Evolutionary conservation across 306 rosid genomes (phyloP).

Genomic region (Lotus japonicus): DNA sequence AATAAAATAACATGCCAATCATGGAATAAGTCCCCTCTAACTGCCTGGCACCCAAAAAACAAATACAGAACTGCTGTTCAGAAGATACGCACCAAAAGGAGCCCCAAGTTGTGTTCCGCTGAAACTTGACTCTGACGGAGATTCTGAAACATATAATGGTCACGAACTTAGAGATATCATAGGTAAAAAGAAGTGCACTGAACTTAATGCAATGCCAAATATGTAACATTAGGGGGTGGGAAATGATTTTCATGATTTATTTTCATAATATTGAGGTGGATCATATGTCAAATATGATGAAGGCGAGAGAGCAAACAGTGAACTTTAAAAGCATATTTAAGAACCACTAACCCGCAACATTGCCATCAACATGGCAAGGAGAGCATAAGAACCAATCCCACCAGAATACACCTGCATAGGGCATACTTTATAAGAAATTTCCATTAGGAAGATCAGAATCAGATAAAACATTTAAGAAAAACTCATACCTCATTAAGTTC

Average conservation of each 20-base stretch:
- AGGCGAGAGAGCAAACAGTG: neutral
- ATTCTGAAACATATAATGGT: conserved; percentile 45
- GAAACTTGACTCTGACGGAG: conserved; percentile 34
- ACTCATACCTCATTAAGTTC: conserved; percentile 81
- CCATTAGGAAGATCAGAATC: conserved; percentile 22
- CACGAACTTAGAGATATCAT: conserved; percentile 8
- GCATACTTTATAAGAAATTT: conserved; percentile 27
- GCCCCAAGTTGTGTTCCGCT: conserved; percentile 70
- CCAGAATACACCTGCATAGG: conserved; percentile 81
- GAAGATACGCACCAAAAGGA: conserved; percentile 70
- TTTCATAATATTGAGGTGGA: neutral
- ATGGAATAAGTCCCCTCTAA: neutral
- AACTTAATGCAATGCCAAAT: neutral
- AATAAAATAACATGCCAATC: neutral
- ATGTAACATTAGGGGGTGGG: neutral
- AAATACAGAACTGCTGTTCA: neutral
- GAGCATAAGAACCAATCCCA: conserved; percentile 93
- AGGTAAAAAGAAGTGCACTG: neutral
- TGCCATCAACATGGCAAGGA: conserved; percentile 89
- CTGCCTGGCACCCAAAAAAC: neutral
- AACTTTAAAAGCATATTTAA: conserved; percentile 8
- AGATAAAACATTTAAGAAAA: neutral
- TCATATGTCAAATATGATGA: neutral
- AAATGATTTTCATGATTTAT: neutral
- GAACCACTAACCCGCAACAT: conserved; percentile 71